phyloP scores from a whole-genome alignment of 164 flowering plant genomes.

The Tinospora cordifolia region DNA sequence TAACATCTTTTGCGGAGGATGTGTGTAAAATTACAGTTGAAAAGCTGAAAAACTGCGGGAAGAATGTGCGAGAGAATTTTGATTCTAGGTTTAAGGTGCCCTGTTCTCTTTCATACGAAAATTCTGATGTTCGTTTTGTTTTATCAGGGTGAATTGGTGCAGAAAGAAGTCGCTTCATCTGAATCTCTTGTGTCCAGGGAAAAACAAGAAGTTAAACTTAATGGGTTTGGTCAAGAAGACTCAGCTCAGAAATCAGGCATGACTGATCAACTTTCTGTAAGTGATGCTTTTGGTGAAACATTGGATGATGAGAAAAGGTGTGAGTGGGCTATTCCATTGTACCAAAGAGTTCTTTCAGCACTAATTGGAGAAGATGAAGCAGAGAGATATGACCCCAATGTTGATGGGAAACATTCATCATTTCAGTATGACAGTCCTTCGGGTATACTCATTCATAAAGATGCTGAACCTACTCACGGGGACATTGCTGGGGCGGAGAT shows the following conservation, averaged over 20 bases:
- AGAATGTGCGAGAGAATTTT: too few relatives aligned
- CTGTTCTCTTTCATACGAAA: neutral
- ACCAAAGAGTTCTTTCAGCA: slow-evolving; percentile 79
- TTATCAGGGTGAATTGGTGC: slow-evolving; percentile 11
- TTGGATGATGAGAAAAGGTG: slow-evolving; percentile 26
- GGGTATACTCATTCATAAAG: slow-evolving; percentile 22
- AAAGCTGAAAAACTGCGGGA: too few relatives aligned
- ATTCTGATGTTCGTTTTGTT: neutral
- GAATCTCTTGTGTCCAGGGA: slow-evolving; percentile 25
- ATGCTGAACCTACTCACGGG: slow-evolving; percentile 24
- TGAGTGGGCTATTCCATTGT: slow-evolving; percentile 45
- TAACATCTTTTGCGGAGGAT: too few relatives aligned
- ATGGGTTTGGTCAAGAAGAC: slow-evolving; percentile 23
- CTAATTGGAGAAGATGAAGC: slow-evolving; percentile 67
- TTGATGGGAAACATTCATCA: slow-evolving; percentile 28
- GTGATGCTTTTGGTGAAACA: slow-evolving; percentile 22
- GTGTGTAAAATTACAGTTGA: too few relatives aligned
- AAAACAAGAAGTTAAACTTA: slow-evolving; percentile 20
- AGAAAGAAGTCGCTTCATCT: slow-evolving; percentile 8
- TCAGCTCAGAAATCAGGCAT: slow-evolving; percentile 18
- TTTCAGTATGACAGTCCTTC: slow-evolving; percentile 28
- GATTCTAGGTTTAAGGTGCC: neutral
- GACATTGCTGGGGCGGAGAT: slow-evolving; percentile 28
- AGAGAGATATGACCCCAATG: slow-evolving; percentile 40
- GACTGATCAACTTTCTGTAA: slow-evolving; percentile 23